These are phyloP conservation scores for Debaryomycetaceae sp. DNA, from an alignment of 1,139 yeast species.

Conservation along the genomic window DNA sequence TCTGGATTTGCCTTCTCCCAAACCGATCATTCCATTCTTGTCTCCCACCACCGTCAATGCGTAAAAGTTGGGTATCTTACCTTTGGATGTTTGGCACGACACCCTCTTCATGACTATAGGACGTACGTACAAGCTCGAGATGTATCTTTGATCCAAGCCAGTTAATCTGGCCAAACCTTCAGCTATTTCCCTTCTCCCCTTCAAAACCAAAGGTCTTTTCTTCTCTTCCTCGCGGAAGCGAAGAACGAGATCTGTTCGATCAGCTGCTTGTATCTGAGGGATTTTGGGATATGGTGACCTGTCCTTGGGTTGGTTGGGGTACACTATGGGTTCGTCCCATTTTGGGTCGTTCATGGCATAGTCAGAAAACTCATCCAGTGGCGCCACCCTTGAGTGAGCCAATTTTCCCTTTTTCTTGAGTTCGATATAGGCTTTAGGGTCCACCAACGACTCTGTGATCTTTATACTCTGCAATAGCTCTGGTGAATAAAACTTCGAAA, in stretches of 20 bases:
- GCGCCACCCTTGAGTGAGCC: conserved; percentile 32
- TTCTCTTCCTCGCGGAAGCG: conserved; percentile 26
- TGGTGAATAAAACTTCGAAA: conserved; percentile 71
- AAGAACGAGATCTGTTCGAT: conserved; percentile 38
- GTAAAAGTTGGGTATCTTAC: conserved; percentile 83
- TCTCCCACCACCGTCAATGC: conserved; percentile 92
- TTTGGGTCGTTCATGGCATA: conserved; percentile 37
- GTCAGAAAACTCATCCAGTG: conserved; percentile 23
- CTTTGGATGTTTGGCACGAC: conserved; percentile 90
- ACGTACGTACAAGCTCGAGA: conserved; percentile 61
- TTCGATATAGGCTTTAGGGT: conserved; percentile 53
- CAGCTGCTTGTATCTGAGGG: conserved; percentile 40
- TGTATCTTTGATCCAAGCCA: conserved; percentile 67
- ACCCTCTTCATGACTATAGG: conserved; percentile 76
- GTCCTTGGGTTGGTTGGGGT: conserved; percentile 42
- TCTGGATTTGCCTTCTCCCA: conserved; percentile 92
- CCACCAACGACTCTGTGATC: conserved; percentile 70
- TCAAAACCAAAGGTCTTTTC: conserved; percentile 13
- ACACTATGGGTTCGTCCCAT: conserved; percentile 46
- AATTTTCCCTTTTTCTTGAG: conserved; percentile 30
- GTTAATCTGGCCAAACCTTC: conserved; percentile 64
- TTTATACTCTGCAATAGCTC: conserved; percentile 76
- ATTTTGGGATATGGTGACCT: conserved; percentile 42
- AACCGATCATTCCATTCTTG: conserved; percentile 87
- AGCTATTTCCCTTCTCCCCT: conserved; percentile 36